phyloP scores from a whole-genome alignment of 2,329 filamentous ascomycete genomes.

The Botrytis squamosa region DNA sequence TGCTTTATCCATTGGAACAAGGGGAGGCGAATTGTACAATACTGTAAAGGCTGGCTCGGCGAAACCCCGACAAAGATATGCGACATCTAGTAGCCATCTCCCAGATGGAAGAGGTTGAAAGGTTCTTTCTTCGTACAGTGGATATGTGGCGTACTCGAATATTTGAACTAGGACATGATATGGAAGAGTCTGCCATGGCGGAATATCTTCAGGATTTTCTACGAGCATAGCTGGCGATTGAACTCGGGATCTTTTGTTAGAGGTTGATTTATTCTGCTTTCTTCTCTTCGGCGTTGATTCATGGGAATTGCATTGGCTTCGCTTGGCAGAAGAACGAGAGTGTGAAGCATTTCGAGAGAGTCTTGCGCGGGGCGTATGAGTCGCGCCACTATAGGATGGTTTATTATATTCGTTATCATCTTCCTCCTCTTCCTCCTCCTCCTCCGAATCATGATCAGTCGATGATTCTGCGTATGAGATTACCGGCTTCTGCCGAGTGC shows the following conservation, averaged over 20 bases:
- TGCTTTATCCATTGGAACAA: conserved; percentile 53
- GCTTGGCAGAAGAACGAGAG: conserved; percentile 16
- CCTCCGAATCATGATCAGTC: conserved; percentile 24
- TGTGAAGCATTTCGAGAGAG: background rate
- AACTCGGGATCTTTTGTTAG: conserved; percentile 16
- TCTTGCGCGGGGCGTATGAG: background rate
- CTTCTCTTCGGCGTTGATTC: conserved; percentile 28
- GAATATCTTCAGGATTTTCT: conserved; percentile 43
- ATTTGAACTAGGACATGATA: conserved; percentile 69
- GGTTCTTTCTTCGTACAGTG: conserved; percentile 48
- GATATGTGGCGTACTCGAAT: conserved; percentile 64
- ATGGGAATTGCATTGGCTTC: conserved; percentile 20
- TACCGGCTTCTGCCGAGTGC: conserved; percentile 30
- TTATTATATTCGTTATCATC: conserved; percentile 19
- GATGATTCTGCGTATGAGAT: conserved; percentile 36
- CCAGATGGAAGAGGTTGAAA: conserved; percentile 46
- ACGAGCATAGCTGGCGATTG: conserved; percentile 3
- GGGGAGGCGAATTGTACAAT: conserved; percentile 67
- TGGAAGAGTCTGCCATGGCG: conserved; percentile 60
- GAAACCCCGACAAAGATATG: conserved; percentile 63
- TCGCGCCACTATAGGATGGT: background rate
- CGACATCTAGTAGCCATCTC: conserved; percentile 64
- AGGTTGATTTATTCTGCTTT: conserved; percentile 22
- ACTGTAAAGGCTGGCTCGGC: conserved; percentile 70
- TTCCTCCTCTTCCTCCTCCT: background rate